Percentiles rank a stretch among this genome's conserved stretches.
Evolutionary conservation across 2,329 filamentous ascomycete species (phyloP).

Genomic region (Fusarium denticulatum): DNA sequence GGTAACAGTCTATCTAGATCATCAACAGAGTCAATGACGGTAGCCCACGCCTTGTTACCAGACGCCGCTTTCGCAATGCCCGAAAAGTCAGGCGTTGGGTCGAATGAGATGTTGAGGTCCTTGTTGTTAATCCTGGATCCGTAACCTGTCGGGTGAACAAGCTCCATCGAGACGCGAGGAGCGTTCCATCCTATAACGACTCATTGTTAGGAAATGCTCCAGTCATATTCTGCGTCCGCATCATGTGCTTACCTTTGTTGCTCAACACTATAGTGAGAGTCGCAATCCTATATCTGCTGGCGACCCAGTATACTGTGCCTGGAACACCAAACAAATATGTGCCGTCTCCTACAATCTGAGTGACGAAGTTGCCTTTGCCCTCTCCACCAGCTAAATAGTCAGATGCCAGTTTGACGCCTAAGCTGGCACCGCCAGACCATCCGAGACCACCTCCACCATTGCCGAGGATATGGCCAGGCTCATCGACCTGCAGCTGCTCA

Average conservation of each 20-base stretch:
- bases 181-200: slow-evolving; percentile 59
- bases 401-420: slow-evolving; percentile 75
- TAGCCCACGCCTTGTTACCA: slow-evolving; percentile 48
- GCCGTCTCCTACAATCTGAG: slow-evolving; percentile 61
- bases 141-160: slow-evolving; percentile 66
- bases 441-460: slow-evolving; percentile 81
- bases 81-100: slow-evolving; percentile 66
- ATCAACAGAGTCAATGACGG: background rate
- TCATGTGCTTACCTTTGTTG: slow-evolving; percentile 51
- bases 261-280: slow-evolving; percentile 62
- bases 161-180: slow-evolving; percentile 62
- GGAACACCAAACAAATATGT: slow-evolving; percentile 61
- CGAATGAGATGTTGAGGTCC: slow-evolving; percentile 68
- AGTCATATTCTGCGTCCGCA: rapidly evolving
- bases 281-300: slow-evolving; percentile 57
- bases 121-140: slow-evolving; percentile 64
- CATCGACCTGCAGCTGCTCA: slow-evolving; percentile 73
- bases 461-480: slow-evolving; percentile 78
- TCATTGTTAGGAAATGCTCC: background rate
- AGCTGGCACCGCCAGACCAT: slow-evolving; percentile 75
- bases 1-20: background rate
- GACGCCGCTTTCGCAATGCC: slow-evolving; percentile 68
- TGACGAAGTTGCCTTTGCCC: slow-evolving; percentile 54
- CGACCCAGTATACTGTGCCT: slow-evolving; percentile 60
- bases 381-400: slow-evolving; percentile 19